These are phyloP conservation scores for Podospora tetraspora DNA, from an alignment of 495 filamentous ascomycete genomes.

Conservation along the genomic window DNA sequence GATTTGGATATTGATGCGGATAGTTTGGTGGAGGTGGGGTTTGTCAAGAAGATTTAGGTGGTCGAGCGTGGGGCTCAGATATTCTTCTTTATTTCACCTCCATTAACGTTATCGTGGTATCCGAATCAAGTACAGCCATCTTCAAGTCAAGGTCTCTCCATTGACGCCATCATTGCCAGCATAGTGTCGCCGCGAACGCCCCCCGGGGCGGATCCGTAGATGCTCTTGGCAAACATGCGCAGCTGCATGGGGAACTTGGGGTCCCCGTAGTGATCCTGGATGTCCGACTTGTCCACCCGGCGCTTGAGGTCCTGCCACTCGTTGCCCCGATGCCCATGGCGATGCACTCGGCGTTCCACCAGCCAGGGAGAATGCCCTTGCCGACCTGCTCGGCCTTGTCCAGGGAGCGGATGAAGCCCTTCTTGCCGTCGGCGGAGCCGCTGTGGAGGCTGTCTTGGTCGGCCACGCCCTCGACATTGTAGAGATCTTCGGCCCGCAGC, in stretches of 20 bases:
- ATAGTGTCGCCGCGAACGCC: not conserved
- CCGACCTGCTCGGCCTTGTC: not conserved
- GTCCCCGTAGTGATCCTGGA: slow-evolving; percentile 39
- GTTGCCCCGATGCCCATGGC: slow-evolving; percentile 14
- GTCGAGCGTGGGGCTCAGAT: not conserved
- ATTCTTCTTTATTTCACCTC: too few relatives aligned
- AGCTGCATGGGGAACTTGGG: slow-evolving; percentile 42
- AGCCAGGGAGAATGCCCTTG: slow-evolving; percentile 33
- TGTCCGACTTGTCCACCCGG: slow-evolving; percentile 31
- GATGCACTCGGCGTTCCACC: slow-evolving; percentile 38
- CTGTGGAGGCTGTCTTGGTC: slow-evolving; percentile 28
- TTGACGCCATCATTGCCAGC: not conserved
- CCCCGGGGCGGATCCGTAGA: slow-evolving; percentile 11
- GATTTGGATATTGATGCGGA: slow-evolving; percentile 57
- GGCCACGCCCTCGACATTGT: slow-evolving; percentile 18
- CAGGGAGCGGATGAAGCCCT: slow-evolving; percentile 20
- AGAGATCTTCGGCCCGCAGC: slow-evolving; percentile 40
- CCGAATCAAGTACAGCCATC: too few relatives aligned
- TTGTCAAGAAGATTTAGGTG: slow-evolving; percentile 55
- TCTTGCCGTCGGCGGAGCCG: not conserved
- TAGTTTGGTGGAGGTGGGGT: slow-evolving; percentile 61
- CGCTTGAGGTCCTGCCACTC: slow-evolving; percentile 18
- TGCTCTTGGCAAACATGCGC: slow-evolving; percentile 24
- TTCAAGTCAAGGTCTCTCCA: too few relatives aligned
- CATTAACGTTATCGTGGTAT: too few relatives aligned